Percentiles rank a stretch among this genome's conserved stretches.
These are phyloP conservation scores for Syzygium grande DNA, from an alignment of 345 rosid genomes.

Conservation along the genomic window DNA sequence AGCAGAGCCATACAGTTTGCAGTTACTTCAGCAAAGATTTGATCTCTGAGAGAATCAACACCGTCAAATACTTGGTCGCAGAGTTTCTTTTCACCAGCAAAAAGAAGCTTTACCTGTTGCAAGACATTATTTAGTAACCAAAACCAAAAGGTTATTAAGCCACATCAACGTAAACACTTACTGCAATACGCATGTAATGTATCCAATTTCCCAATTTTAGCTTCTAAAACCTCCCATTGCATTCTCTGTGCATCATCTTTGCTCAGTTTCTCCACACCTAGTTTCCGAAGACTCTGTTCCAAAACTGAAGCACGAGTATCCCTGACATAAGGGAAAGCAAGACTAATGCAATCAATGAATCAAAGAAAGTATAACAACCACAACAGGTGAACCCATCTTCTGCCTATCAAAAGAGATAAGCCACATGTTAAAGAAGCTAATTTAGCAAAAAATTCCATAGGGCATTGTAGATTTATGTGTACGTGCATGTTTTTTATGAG, in stretches of 20 bases:
- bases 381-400: background rate
- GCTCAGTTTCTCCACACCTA: slow-evolving; percentile 92
- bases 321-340: slow-evolving; percentile 26
- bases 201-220: slow-evolving; percentile 98
- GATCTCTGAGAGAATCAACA: slow-evolving; percentile 66
- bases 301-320: slow-evolving; percentile 77
- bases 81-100: slow-evolving; percentile 80
- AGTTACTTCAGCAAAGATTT: slow-evolving; percentile 83
- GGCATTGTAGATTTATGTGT: background rate
- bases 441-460: background rate
- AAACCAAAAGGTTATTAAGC: background rate
- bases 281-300: slow-evolving; percentile 83
- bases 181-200: slow-evolving; percentile 92
- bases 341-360: background rate
- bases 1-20: slow-evolving; percentile 67
- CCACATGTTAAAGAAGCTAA: background rate
- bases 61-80: slow-evolving; percentile 85
- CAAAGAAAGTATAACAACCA: background rate
- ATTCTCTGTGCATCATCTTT: slow-evolving; percentile 96
- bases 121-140: slow-evolving; percentile 1
- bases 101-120: slow-evolving; percentile 80
- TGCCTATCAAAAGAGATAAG: background rate
- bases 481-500: background rate
- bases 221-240: slow-evolving; percentile 99
- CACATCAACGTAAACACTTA: slow-evolving; percentile 14